Base-by-base conservation (phyloP, 371 early-diverging fungal species). In the Actinomortierella ambigua region DNA sequence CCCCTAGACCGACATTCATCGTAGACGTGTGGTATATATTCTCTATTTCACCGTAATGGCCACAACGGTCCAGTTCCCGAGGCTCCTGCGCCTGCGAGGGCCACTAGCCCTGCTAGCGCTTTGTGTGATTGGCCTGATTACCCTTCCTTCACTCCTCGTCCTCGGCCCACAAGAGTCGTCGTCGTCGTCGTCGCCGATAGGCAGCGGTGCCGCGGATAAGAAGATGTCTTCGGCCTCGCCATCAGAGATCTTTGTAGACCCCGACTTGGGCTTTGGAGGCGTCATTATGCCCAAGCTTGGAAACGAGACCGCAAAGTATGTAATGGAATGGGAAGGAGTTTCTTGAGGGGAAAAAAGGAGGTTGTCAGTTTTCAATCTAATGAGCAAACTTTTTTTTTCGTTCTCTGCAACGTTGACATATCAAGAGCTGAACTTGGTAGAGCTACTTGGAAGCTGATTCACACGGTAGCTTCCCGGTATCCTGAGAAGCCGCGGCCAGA, bases 391-490 rank as follows among this genome's bases (percentile, higher is more conserved):
- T 52, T 14, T 27, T 6, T 53, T 17, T 24, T 47, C 15, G 17
- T 44, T 53, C 47, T 47, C 15, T 26, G 15, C 26, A 39, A 34
- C 13, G 34, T 52, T 7, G 26, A 18, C 26, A 49, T 22, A 5
- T 22, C 2, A 26, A 94, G 93, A 71, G 93, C 90, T 15, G 93
- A 93, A 65, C 81, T 97, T 41, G 97, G 97, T 4, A 84, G 92
- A 49, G 78, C 91, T 3, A 88, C 95, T 1, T 90, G 90, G 90
- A 87, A 86, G 70, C 79, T 98, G 18, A 73, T 99, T n/a, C 99
- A 99, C 79, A 97, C 97, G 14, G 96, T 98, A 93, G 94, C 94
- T 53, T 89, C 94, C 18, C 80, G 95, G 67, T 99, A 93, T 78
- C 99, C 99, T 3, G 79, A 86, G 40, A 78, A 89, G 13, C 99